A percentile compares a stretch with the other conserved stretches of the same genome.
Conservation (phyloP, 495 filamentous ascomycete genomes). For the Penicillium salamii region DNA sequence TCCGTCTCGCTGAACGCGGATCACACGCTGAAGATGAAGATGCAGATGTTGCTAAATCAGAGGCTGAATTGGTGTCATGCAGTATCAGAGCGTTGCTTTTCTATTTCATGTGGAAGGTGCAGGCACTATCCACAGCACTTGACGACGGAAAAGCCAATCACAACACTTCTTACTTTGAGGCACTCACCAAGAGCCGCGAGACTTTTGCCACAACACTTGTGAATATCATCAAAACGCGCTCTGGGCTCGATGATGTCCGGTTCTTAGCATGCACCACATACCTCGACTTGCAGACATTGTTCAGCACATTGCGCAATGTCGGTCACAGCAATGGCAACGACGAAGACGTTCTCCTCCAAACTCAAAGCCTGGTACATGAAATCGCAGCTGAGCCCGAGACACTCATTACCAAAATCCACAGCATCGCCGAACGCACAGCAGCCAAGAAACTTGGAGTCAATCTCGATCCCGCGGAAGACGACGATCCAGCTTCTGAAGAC, state of each 20-base stretch:
- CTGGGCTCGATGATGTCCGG: constrained; percentile 69
- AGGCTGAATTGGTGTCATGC: constrained; percentile 70
- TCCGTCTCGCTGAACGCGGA: constrained; percentile 66
- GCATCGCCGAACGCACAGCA: constrained; percentile 67
- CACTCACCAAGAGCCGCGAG: constrained; percentile 42
- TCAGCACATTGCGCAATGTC: constrained; percentile 62
- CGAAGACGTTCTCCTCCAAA: constrained; percentile 45
- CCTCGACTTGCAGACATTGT: constrained; percentile 78
- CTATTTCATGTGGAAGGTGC: constrained; percentile 95
- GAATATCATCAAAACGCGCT: constrained; percentile 56
- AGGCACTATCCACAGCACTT: constrained; percentile 40
- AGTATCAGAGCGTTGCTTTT: constrained; percentile 72
- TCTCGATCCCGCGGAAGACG: constrained; percentile 69
- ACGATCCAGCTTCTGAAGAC: constrained; percentile 51
- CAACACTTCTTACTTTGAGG: constrained; percentile 49
- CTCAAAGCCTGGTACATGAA: constrained; percentile 62
- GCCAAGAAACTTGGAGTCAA: constrained; percentile 65
- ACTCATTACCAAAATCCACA: constrained; percentile 70
- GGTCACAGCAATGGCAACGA: constrained; percentile 42
- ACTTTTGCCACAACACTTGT: constrained; percentile 59
- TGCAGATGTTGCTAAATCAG: constrained; percentile 62
- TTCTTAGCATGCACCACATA: constrained; percentile 69
- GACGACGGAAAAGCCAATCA: constrained; percentile 43
- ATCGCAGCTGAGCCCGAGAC: constrained; percentile 55
- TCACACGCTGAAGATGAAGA: constrained; percentile 54